Conservation (phyloP, 106 monocot genomes). For the Vanilla planifolia region DNA sequence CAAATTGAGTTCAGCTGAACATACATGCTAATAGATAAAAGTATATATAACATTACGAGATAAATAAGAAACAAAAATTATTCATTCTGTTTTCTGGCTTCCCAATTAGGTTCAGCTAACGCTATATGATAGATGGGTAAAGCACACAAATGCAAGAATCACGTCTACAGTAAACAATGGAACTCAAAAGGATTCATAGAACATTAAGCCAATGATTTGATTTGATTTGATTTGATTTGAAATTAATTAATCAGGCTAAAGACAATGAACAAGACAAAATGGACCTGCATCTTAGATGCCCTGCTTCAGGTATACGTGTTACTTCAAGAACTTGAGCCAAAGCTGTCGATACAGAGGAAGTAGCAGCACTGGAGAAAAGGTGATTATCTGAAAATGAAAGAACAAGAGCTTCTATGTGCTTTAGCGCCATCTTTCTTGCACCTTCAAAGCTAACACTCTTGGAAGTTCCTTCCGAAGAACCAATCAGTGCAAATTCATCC, state of each 20-base stretch:
- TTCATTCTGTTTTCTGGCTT: no score
- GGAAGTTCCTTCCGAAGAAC: constrained; percentile 58
- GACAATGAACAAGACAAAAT: constrained; percentile 1
- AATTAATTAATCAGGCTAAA: not conserved
- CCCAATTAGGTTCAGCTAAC: no score
- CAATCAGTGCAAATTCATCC: constrained; percentile 68
- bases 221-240: no score
- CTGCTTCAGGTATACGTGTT: constrained; percentile 92
- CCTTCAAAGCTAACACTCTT: constrained; percentile 76
- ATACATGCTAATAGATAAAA: no score
- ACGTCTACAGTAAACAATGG: not conserved
- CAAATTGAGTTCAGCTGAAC: no score
- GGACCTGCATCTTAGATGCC: constrained; percentile 97
- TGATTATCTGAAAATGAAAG: constrained; percentile 72
- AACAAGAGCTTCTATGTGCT: constrained; percentile 85
- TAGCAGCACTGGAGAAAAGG: constrained; percentile 50
- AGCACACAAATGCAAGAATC: not conserved
- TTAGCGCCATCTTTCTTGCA: constrained; percentile 85
- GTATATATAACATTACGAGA: no score
- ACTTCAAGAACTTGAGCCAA: constrained; percentile 63
- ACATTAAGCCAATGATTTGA: no score
- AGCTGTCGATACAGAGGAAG: constrained; percentile 60
- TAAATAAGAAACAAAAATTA: no score
- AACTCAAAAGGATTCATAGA: no score
- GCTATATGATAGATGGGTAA: not conserved